These are phyloP conservation scores for Endocalyx cinctus DNA, from an alignment of 2,329 filamentous ascomycete genomes.

Conservation along the genomic window DNA sequence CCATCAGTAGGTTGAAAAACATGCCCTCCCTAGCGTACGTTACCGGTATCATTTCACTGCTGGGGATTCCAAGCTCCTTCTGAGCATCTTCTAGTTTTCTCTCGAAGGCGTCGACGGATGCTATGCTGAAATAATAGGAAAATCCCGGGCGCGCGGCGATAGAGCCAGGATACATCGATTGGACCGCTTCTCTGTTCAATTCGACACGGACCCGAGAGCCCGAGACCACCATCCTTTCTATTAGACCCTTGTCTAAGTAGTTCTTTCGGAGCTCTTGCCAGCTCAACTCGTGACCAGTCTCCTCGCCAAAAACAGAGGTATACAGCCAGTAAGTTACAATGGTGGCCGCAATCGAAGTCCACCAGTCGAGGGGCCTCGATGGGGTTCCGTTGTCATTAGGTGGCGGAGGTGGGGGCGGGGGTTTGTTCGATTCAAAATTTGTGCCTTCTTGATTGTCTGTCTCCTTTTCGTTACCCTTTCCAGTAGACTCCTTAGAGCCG, in stretches of 20 bases:
- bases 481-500: too few species aligned
- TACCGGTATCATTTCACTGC: slow-evolving; percentile 85
- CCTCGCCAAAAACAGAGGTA: slow-evolving; percentile 36
- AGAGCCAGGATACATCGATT: slow-evolving; percentile 71
- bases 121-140: slow-evolving; percentile 92
- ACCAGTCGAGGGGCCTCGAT: slow-evolving; percentile 25
- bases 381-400: slow-evolving; percentile 10
- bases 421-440: slow-evolving; percentile 19
- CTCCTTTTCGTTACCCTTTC: slow-evolving; percentile 6
- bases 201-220: slow-evolving; percentile 74
- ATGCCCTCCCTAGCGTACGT: slow-evolving; percentile 77
- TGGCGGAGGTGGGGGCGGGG: too few species aligned
- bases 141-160: slow-evolving; percentile 64
- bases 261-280: slow-evolving; percentile 95
- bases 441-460: slow-evolving; percentile 9
- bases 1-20: slow-evolving; percentile 66
- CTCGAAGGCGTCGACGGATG: slow-evolving; percentile 91
- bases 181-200: slow-evolving; percentile 69
- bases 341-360: slow-evolving; percentile 50
- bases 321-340: slow-evolving; percentile 40
- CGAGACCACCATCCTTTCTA: slow-evolving; percentile 85
- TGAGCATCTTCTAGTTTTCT: slow-evolving; percentile 83
- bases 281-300: slow-evolving; percentile 70
- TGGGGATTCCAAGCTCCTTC: slow-evolving; percentile 78
- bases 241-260: slow-evolving; percentile 92